Conservation (phyloP, 1,284 basidiomycete genomes). For the Pterula multifida region DNA sequence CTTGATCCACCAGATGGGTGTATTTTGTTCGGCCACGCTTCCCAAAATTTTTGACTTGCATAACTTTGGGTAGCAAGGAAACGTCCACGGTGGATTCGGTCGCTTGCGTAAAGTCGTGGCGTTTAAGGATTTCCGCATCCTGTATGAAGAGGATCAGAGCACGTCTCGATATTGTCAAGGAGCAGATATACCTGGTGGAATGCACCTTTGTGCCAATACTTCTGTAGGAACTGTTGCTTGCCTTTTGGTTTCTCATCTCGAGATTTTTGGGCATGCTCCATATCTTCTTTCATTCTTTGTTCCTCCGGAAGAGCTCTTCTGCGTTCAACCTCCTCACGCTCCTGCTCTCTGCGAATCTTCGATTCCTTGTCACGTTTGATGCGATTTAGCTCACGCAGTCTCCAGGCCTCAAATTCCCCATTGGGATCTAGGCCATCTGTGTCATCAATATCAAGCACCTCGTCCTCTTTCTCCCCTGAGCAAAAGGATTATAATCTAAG, state of each 20-base stretch:
- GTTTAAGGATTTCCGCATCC: conserved; percentile 82
- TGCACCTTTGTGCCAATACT: conserved; percentile 99
- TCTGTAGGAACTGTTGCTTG: conserved; percentile 88
- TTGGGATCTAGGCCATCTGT: conserved; percentile 88
- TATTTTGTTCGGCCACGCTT: conserved; percentile 90
- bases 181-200: conserved; percentile 73
- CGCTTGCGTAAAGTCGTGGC: conserved; percentile 81
- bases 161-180: background rate
- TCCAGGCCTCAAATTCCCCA: conserved; percentile 93
- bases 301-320: conserved; percentile 87
- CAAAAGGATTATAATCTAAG: background rate
- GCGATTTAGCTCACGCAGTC: conserved; percentile 81
- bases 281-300: conserved; percentile 81
- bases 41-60: conserved; percentile 97
- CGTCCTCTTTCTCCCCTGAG: conserved; percentile 75
- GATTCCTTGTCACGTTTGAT: conserved; percentile 89
- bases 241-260: conserved; percentile 81
- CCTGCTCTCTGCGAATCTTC: conserved; percentile 63
- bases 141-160: conserved; percentile 18
- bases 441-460: conserved; percentile 85
- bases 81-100: conserved; percentile 84
- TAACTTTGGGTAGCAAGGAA: conserved; percentile 79
- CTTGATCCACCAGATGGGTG: conserved; percentile 91
- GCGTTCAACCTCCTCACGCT: conserved; percentile 84
- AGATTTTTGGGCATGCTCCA: conserved; percentile 71